phyloP scores from a whole-genome alignment of 2,329 filamentous ascomycete genomes.

The Trichophyton rubrum region DNA sequence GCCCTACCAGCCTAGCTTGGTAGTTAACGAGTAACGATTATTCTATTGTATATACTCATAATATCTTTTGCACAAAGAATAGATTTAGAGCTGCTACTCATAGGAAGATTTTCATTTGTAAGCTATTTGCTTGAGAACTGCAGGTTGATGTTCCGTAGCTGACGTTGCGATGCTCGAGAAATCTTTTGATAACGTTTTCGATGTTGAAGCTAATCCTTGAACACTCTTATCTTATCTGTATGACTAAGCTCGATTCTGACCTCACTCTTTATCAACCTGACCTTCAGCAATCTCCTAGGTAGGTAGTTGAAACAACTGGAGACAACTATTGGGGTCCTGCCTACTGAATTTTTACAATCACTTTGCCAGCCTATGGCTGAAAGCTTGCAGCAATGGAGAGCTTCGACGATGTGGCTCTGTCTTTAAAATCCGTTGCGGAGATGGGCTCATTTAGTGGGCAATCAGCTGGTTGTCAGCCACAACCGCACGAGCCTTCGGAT shows the following conservation, averaged over 20 bases:
- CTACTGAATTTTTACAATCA: neutral
- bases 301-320: too few relatives aligned
- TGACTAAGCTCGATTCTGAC: neutral
- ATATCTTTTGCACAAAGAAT: neutral
- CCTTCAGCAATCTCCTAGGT: too few relatives aligned
- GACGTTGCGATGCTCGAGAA: too few relatives aligned
- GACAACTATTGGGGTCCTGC: too few relatives aligned
- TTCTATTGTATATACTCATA: neutral
- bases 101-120: neutral
- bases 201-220: neutral
- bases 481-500: neutral
- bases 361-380: neutral
- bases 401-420: constrained; percentile 26
- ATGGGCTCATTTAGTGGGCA: constrained; percentile 14
- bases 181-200: too few relatives aligned
- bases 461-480: constrained; percentile 13
- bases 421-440: constrained; percentile 18
- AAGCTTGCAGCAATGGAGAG: constrained; percentile 24
- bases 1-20: neutral
- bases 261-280: neutral
- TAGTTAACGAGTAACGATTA: neutral
- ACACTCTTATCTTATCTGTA: neutral
- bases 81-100: neutral
- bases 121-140: neutral
- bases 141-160: neutral